Percentiles rank a stretch among this genome's conserved stretches.
These are phyloP conservation scores for Hamigera avellanea DNA, from an alignment of 495 filamentous ascomycete species.

Conservation along the genomic window DNA sequence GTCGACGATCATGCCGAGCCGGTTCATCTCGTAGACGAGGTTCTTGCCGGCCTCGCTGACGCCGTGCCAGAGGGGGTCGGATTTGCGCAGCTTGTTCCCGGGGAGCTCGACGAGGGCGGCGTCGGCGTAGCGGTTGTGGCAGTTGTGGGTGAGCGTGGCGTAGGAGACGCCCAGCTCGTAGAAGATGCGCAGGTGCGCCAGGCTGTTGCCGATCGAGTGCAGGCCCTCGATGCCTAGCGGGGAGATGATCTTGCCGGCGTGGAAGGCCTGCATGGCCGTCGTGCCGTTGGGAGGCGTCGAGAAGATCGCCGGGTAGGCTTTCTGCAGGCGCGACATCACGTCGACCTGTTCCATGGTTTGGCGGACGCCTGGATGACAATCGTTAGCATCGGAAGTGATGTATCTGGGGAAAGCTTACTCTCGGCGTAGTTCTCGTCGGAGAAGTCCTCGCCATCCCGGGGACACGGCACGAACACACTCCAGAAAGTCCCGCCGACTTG, in stretches of 20 bases:
- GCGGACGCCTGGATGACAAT: constrained; percentile 45
- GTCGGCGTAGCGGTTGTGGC: constrained; percentile 84
- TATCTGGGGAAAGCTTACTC: constrained; percentile 20
- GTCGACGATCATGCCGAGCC: constrained; percentile 40
- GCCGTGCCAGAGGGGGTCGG: constrained; percentile 43
- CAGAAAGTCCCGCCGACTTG: constrained; percentile 66
- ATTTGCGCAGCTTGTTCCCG: constrained; percentile 29
- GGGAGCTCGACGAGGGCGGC: constrained; percentile 51
- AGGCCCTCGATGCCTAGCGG: constrained; percentile 84
- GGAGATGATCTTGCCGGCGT: constrained; percentile 47
- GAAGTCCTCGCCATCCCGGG: constrained; percentile 57
- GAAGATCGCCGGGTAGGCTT: constrained; percentile 59
- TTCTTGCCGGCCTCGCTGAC: constrained; percentile 56
- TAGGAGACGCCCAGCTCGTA: constrained; percentile 79
- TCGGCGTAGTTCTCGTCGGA: constrained; percentile 57
- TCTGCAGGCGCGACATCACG: constrained; percentile 56
- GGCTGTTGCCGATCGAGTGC: constrained; percentile 86
- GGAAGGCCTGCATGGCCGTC: constrained; percentile 49
- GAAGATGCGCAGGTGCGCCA: constrained; percentile 63
- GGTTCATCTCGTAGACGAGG: constrained; percentile 49
- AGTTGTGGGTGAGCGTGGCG: constrained; percentile 86
- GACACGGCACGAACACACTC: constrained; percentile 78
- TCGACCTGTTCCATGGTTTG: constrained; percentile 78
- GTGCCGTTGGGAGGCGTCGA: constrained; percentile 41
- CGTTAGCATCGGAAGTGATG: background rate